Base-by-base conservation (phyloP, 1,139 yeast genomes). In the Suhomyces coccinellae region DNA sequence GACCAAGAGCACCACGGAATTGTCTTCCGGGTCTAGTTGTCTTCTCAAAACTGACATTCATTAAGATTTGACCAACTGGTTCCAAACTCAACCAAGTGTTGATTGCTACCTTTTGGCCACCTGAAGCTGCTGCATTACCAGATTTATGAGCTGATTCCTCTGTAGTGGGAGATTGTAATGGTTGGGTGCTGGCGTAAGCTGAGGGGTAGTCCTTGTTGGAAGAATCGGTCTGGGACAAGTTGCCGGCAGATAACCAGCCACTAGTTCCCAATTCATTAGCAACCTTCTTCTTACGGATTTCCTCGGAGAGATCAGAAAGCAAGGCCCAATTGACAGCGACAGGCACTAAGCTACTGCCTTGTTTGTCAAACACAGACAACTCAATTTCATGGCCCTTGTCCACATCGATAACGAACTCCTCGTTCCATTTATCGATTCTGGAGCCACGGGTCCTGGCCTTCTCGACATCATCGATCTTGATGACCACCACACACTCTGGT, bases 281-380 rank as follows among this genome's bases (percentile, higher is more conserved):
- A 20, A 87, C 95, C 54, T 88, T 89, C 61, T 86, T 87, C 59
- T 93, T 87, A 66, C 99, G 88, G 45, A 93, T 77, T 53, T 93
- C 98, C 68, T 93, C 99, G 1, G 95, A 90, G 41, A 93, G 79
- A 63, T 93, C 99, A 5, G 95, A 83, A 32, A 93, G 75, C 35
- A 93, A 77, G 32, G 91, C 79, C 98, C 98, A 93, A 57, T 87
- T 82, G 36, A 93, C 75, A 3, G 96, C 99, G n/a, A 93, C 96
- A 0, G 99, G 98, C 6, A 86, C 82, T 47, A 75, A 67, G 38
- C 75, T 77, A 43, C 75, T 79, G 38, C 87, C 87, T 12, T 78
- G 73, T 55, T 85, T 85, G 63, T 93, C 99, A 63, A 85, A 89
- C 6, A 93, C 89, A 1, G 91, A 81, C 48, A 93, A 73, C 57